phyloP scores from a whole-genome alignment of 495 filamentous ascomycete species.

The Trichoderma parareesei region DNA sequence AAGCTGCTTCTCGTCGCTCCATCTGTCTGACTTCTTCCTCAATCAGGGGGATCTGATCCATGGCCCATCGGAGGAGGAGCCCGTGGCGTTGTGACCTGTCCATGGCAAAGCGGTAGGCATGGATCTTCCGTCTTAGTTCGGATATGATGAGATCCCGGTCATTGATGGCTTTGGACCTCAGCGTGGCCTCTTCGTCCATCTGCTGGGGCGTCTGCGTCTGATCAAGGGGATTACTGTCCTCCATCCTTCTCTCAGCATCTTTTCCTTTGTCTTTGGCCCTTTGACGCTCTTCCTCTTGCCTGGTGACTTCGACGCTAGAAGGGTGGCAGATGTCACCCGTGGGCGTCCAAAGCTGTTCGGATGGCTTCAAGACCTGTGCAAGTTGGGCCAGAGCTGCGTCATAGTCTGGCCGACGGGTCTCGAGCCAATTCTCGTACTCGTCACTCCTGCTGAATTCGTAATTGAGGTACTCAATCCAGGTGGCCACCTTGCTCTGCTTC shows the following conservation, averaged over 20 bases:
- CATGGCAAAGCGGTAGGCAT: background rate
- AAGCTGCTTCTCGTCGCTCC: background rate
- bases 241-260: background rate
- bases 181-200: background rate
- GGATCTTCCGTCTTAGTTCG: background rate
- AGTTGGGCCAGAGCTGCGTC: background rate
- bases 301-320: background rate
- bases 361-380: background rate
- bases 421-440: constrained; percentile 3
- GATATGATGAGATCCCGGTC: background rate
- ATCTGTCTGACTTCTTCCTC: background rate
- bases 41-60: constrained; percentile 7
- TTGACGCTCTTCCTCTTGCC: background rate
- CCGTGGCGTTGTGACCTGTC: background rate
- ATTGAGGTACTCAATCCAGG: constrained; percentile 25
- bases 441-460: constrained; percentile 16
- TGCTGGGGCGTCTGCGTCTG: background rate
- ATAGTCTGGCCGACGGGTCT: background rate
- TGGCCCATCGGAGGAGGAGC: constrained; percentile 2
- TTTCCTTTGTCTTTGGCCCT: background rate
- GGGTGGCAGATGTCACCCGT: background rate
- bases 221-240: background rate
- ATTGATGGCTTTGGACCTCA: background rate
- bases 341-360: background rate
- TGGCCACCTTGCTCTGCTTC: constrained; percentile 23